These are phyloP conservation scores for Barnettozyma vustinii DNA, from an alignment of 805 yeast species.

Conservation along the genomic window DNA sequence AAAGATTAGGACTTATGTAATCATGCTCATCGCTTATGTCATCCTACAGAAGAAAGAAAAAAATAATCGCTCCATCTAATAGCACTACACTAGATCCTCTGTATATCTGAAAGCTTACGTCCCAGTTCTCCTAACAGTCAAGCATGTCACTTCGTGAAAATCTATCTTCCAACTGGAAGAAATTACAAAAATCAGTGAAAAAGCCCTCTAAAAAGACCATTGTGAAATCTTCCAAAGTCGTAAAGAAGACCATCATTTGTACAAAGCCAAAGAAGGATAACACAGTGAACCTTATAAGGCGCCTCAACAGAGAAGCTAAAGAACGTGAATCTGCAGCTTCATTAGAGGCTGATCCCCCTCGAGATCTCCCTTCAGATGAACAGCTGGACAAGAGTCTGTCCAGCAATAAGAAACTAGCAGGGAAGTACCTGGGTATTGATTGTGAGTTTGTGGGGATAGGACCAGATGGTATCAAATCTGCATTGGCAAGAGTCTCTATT, in stretches of 20 bases:
- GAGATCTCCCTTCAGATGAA: slow-evolving; percentile 14
- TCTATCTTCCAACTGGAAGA: slow-evolving; percentile 10
- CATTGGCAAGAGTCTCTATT: slow-evolving; percentile 79
- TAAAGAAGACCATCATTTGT: not conserved
- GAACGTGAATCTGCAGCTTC: slow-evolving; percentile 21
- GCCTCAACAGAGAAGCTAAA: slow-evolving; percentile 3
- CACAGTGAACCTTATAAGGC: slow-evolving; percentile 8
- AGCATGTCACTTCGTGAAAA: slow-evolving; percentile 9
- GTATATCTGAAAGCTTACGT: not conserved
- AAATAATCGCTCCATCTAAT: no score
- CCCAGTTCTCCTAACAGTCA: not conserved
- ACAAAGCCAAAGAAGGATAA: slow-evolving; percentile 3
- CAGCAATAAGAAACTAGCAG: slow-evolving; percentile 41
- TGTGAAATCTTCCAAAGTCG: not conserved
- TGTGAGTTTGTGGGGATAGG: slow-evolving; percentile 96
- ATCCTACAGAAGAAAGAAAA: not conserved
- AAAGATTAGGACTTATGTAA: no score
- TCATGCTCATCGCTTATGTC: slow-evolving; percentile 6
- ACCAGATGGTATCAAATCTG: slow-evolving; percentile 60
- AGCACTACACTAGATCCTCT: no score
- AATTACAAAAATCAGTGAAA: slow-evolving; percentile 6
- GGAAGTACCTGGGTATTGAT: slow-evolving; percentile 78
- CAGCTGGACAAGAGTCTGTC: slow-evolving; percentile 12
- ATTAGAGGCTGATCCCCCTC: slow-evolving; percentile 19
- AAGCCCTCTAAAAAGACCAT: not conserved